phyloP scores from a whole-genome alignment of 257 asterid species.

The Przewalskia tangutica region DNA sequence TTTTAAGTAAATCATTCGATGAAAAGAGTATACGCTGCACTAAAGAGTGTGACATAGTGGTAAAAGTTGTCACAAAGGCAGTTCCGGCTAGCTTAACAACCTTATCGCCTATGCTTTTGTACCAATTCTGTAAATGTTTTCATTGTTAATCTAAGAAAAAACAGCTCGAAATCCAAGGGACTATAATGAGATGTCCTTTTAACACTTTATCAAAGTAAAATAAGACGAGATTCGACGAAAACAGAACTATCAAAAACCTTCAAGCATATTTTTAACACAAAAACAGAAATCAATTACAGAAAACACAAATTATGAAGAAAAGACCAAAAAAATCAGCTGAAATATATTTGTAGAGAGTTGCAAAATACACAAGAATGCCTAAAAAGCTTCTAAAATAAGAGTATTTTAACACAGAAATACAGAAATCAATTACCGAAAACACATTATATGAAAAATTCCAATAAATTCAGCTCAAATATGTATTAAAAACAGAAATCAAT shows the following conservation, averaged over 20 bases:
- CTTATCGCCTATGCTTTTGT: not conserved
- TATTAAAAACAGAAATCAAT: too few relatives aligned
- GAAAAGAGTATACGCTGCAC: not conserved
- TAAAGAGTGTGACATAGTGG: too few relatives aligned
- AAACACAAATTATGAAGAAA: not conserved
- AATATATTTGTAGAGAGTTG: too few relatives aligned
- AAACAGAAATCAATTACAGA: not conserved
- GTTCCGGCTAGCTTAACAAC: not conserved
- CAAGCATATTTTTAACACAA: not conserved
- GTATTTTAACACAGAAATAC: too few relatives aligned
- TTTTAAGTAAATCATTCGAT: not conserved
- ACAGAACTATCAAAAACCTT: not conserved
- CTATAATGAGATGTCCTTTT: not conserved
- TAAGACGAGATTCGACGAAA: not conserved
- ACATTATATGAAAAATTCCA: too few relatives aligned
- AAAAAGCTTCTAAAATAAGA: not conserved
- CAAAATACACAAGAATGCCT: too few relatives aligned
- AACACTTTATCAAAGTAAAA: too few relatives aligned
- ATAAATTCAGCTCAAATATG: not conserved
- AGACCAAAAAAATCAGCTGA: too few relatives aligned
- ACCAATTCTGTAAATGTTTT: not conserved
- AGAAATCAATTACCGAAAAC: not conserved
- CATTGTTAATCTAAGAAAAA: not conserved
- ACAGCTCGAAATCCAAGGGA: not conserved
- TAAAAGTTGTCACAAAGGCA: not conserved